Evolutionary conservation across 2,329 filamentous ascomycete genomes (phyloP).

Genomic region (Penicillium palitans): DNA sequence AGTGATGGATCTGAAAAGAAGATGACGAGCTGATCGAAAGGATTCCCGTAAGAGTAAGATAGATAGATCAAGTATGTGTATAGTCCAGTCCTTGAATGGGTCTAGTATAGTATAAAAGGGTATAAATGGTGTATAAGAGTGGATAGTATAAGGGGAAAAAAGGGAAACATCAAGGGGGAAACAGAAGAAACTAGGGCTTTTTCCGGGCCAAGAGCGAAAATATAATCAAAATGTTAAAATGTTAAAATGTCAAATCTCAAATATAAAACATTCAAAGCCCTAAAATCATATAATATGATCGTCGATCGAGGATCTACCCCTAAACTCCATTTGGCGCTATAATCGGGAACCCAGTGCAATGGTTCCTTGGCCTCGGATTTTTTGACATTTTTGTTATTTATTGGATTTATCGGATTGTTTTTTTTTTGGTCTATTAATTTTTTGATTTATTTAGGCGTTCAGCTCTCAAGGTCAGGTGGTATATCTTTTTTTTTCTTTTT

Average conservation of each 20-base stretch:
- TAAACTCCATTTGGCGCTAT: conserved; percentile 25
- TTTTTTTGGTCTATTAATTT: neutral
- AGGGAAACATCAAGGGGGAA: conserved; percentile 4
- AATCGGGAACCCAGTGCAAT: conserved; percentile 25
- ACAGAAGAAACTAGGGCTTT: conserved; percentile 16
- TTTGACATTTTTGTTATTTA: neutral
- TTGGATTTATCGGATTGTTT: neutral
- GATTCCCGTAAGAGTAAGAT: neutral
- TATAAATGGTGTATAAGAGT: conserved; percentile 5
- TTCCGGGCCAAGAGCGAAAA: neutral
- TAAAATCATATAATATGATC: conserved; percentile 3
- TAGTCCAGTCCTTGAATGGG: neutral
- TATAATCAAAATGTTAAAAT: neutral
- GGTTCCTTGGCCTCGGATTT: conserved; percentile 22
- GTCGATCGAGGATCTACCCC: conserved; percentile 26
- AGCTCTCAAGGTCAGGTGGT: conserved; percentile 16
- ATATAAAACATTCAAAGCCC: conserved; percentile 9
- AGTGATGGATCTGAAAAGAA: conserved; percentile 5
- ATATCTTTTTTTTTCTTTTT: conserved; percentile 6
- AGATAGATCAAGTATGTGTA: conserved; percentile 7
- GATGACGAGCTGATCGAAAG: conserved; percentile 11
- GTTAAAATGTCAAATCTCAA: neutral
- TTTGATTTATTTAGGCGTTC: conserved; percentile 2
- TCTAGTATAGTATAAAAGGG: conserved; percentile 1
- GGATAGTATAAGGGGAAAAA: neutral